Evolutionary conservation across 768 basidiomycete genomes (phyloP).

Genomic region (Pisolithus marmoratus): DNA sequence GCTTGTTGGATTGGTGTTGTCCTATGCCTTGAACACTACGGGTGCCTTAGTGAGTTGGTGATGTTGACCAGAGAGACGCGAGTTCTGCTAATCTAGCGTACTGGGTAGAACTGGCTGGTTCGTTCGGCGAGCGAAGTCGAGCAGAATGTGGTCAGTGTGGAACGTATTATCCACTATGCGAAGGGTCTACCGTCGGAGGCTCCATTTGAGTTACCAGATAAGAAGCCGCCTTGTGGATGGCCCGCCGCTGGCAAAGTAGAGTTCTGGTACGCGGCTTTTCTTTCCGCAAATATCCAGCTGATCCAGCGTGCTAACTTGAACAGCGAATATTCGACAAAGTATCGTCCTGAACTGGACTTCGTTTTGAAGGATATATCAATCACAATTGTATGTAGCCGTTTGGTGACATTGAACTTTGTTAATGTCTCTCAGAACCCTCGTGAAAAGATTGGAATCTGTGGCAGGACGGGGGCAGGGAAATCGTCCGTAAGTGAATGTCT

Average conservation of each 20-base stretch:
- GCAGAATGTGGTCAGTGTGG: conserved; percentile 85
- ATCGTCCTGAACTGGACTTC: conserved; percentile 74
- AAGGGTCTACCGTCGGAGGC: conserved; percentile 65
- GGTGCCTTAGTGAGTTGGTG: conserved; percentile 58
- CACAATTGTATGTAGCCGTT: conserved; percentile 44
- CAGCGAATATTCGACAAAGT: conserved; percentile 70
- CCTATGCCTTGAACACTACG: conserved; percentile 80
- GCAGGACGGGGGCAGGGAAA: conserved; percentile 77
- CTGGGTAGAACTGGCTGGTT: conserved; percentile 69
- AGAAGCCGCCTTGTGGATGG: conserved; percentile 56
- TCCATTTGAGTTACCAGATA: conserved; percentile 58
- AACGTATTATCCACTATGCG: conserved; percentile 81
- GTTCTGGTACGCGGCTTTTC: conserved; percentile 48
- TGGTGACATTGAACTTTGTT: conserved; percentile 1
- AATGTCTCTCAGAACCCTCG: conserved; percentile 48
- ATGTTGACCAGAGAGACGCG: background rate
- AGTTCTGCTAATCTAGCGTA: conserved; percentile 1
- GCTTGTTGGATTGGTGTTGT: conserved; percentile 78
- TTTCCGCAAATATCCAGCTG: background rate
- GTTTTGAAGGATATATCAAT: conserved; percentile 75
- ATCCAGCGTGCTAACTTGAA: background rate
- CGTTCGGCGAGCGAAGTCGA: conserved; percentile 84
- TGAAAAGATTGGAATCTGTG: conserved; percentile 89
- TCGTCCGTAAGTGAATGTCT: conserved; percentile 48
- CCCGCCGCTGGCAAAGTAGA: conserved; percentile 67